Base-by-base conservation (phyloP, 805 yeast genomes). In the Wickerhamomyces ciferrii region DNA sequence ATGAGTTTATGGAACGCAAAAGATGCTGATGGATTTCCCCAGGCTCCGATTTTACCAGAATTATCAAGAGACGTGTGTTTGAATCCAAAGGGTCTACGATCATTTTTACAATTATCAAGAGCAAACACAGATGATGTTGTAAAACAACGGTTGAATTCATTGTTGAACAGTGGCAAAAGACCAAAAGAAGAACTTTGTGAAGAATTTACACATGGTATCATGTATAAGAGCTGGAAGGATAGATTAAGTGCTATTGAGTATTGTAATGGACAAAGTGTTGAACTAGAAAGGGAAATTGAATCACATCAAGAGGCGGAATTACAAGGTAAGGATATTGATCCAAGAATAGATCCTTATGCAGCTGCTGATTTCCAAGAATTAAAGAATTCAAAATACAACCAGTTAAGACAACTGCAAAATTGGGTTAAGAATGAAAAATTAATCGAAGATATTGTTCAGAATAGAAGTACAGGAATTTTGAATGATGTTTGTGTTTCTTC, bases 331-430 rank as follows among this genome's bases (percentile, higher is more conserved):
- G 51, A 51, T 50, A 51, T 60, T 38, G 62, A 63, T 27, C 55
- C 63, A 5, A 59, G 78, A 25, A 52, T 74, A 5, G 81, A 79
- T 53, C 83, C 84, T 1, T 79, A 79, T 52, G 76, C 76, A 4
- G 63, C 67, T 11, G 66, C 71, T 43, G 76, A 74, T 40, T 37
- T 61, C 7, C 50, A 61, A 20, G 63, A 62, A 8, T 57, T 59
- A 18, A 58, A 61, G 17, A 65, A 65, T 17, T 47, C 52, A 4
- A 62, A 61, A 43, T 45, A 42, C 42, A 43, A 31, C 4, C 62
- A 63, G 24, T 62, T 67, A 37, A 54, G 58, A 19, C 50, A 57
- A 4, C 45, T 76, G 11, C 46, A 47, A 15, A 61, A 55, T 13
- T 71, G 75, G 70, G 64, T 67, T 17, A 54, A 60, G 19, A 75